Evolutionary conservation across 768 basidiomycete genomes (phyloP), one percentile per base, ranked within the genome.

Genomic region (Chalciporus sphaerocephalus): DNA sequence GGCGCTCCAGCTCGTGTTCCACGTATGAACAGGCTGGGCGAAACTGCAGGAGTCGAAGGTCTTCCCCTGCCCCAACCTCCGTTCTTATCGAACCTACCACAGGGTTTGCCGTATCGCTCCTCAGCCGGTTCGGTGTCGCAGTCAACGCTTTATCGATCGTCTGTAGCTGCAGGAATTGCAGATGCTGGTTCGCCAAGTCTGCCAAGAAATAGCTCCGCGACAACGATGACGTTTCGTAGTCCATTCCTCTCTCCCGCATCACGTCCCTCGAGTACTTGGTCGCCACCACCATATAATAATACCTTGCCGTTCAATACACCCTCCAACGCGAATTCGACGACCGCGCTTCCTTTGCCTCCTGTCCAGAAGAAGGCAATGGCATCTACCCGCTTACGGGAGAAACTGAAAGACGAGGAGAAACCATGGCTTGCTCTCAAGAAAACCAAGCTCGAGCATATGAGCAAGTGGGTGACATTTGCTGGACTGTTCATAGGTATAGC

Each of bases 221-320:
- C 73, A 30, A 74, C 72, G 5, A 50, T 65, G 9, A 56, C 47
- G 12, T 87, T 88, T 69, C 78, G 85, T 20, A 69, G 77, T 0
- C 82, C 85, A 1, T 86, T 86, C 68, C 76, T 86, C 42, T 76
- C 82, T 4, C 86, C 85, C 0, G 74, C 83, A 1, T 83, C 81
- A 1, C 74, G 85, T n/a, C 83, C 83, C 0, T 66, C 74, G 4
- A 71, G 76, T 12, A 53, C 83, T 0, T 86, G 84, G 85, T 69
- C 76, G 0, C 83, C 84, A 8, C 80, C 82, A 1, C 58, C 73
- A 0, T 72, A 74, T 6, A 21, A 36, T 43, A 53, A 50, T 52
- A 53, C 54, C 0, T 40, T 64, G n/a, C 53, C 50, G 22, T 48
- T 49, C 55, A 62, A 50, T 51, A 62, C 40, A 34, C 63, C 55